Evolutionary conservation across 371 early-diverging fungal genomes (phyloP), one percentile per base, ranked within the genome.

Genomic region (Apophysomyces ossiformis): DNA sequence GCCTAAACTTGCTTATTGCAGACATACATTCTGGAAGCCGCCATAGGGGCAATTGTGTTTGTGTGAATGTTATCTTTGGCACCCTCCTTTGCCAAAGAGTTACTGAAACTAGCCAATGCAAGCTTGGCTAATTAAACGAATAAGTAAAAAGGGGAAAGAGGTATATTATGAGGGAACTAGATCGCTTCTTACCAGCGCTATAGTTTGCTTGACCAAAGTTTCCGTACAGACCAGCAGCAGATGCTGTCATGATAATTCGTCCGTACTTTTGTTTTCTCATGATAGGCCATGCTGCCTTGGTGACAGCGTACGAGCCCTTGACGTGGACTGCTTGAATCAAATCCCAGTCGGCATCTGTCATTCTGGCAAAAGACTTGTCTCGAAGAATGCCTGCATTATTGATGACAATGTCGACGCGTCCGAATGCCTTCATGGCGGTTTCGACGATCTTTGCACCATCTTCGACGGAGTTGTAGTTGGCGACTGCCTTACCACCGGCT

Each of bases 141-240:
- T 58, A 60, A 15, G 37, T 37, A 61, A 16, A 57, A 37, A 36
- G 63, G 43, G 15, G n/a, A 11, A 63, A 37, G 1, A 18, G 38
- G 35, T 26, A 62, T 26, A 41, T 41, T 4, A 11, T 26, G 36
- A 60, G 7, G 37, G 36, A 61, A 16, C 7, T 43, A 18, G 38
- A 37, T 32, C 3, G 2, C 32, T 26, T 37, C 67, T 69, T 78
- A 81, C 82, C 82, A 66, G 95, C 87, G 62, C 87, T 86, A 81
- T 98, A 99, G 90, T 98, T 98, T 60, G 96, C 93, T 83, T 98
- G 97, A 57, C 99, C 99, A 89, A 97, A 99, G 91, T 99, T 99
- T 73, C 99, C 99, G 79, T 98, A 98, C 41, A 99, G 81, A 72
- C 99, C 99, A 66, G 98, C 98, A 62, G 98, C 95, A 50, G 98